phyloP scores from a whole-genome alignment of 257 asterid species.

The Lycium ferocissimum region DNA sequence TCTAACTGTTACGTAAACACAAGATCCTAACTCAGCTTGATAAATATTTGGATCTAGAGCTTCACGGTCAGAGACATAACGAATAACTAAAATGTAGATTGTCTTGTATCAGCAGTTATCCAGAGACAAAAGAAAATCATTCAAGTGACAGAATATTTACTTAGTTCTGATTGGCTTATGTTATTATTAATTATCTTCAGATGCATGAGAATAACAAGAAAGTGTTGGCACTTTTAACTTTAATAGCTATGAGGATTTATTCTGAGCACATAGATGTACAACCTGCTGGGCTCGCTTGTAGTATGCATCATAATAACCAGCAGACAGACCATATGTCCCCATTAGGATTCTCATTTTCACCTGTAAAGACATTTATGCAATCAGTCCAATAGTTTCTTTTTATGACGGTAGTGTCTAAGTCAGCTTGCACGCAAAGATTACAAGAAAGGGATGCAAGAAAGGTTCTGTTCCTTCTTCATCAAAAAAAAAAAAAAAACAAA shows the following conservation, averaged over 20 bases:
- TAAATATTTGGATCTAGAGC: neutral
- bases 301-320: slow-evolving; percentile 98
- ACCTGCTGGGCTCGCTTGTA: slow-evolving; percentile 99
- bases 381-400: neutral
- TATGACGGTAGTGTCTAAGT: neutral
- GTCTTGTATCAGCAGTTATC: neutral
- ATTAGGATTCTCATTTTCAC: slow-evolving; percentile 93
- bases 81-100: neutral
- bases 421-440: neutral
- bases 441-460: neutral
- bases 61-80: neutral
- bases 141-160: neutral
- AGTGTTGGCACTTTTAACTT: neutral
- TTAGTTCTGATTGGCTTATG: slow-evolving; percentile 12
- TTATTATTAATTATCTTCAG: neutral
- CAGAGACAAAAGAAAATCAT: neutral
- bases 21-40: neutral
- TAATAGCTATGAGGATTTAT: neutral
- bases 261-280: slow-evolving; percentile 13
- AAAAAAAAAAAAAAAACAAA: too few relatives aligned
- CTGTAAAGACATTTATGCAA: slow-evolving; percentile 46
- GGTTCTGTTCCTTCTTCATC: neutral
- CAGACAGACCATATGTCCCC: slow-evolving; percentile 99
- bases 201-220: neutral
- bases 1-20: neutral